Conservation (phyloP, 1,284 basidiomycete species). For the Filobasidium uniguttulatum region DNA sequence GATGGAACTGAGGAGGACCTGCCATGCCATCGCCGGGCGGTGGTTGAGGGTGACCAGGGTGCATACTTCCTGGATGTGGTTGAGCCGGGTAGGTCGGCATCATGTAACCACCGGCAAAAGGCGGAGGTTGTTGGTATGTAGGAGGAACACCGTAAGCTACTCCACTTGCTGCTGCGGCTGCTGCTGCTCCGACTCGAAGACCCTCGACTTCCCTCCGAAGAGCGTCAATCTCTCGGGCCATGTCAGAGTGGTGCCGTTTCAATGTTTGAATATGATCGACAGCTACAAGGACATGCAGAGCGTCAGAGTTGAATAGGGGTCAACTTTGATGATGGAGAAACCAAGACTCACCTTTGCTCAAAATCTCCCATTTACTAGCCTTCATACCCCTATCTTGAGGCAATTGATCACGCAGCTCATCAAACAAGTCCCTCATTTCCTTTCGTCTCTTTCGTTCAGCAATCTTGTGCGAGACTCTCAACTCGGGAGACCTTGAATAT, state of each 20-base stretch:
- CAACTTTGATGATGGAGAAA: not conserved
- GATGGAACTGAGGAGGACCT: too few species aligned
- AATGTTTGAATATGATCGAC: slow-evolving; percentile 71
- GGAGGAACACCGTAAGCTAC: slow-evolving; percentile 11
- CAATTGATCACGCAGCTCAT: slow-evolving; percentile 77
- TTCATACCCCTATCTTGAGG: slow-evolving; percentile 86
- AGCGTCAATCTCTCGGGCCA: slow-evolving; percentile 61
- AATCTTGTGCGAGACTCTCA: slow-evolving; percentile 83
- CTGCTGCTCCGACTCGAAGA: slow-evolving; percentile 9
- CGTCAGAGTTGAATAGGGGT: slow-evolving; percentile 10
- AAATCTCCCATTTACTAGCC: slow-evolving; percentile 91
- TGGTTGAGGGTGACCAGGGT: not conserved
- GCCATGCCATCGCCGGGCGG: too few species aligned
- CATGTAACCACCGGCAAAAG: not conserved
- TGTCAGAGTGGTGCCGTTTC: slow-evolving; percentile 59
- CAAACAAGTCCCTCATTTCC: slow-evolving; percentile 95
- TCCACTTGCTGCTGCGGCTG: slow-evolving; percentile 10
- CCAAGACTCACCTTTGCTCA: slow-evolving; percentile 61
- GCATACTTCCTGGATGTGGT: not conserved
- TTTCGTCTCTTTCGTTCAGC: slow-evolving; percentile 87
- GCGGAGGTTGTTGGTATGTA: not conserved
- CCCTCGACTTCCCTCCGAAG: slow-evolving; percentile 52
- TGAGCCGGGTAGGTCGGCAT: not conserved
- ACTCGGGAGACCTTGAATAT: slow-evolving; percentile 84
- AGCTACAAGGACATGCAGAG: slow-evolving; percentile 41